Evolutionary conservation across 495 filamentous ascomycete species (phyloP).

Genomic region (Aspergillus hancockii): DNA sequence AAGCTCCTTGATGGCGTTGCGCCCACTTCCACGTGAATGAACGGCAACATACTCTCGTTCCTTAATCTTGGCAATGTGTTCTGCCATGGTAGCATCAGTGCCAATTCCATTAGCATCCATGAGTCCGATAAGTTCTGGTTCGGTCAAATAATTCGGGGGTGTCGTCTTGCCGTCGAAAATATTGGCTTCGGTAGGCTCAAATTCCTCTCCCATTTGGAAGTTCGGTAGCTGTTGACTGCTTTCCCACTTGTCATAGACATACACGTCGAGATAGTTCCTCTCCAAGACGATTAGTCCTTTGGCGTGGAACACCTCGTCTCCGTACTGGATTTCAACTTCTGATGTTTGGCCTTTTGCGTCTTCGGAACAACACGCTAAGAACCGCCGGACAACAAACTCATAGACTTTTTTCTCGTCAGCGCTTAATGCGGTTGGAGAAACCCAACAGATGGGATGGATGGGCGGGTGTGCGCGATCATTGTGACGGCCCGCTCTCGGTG

Average conservation of each 20-base stretch:
- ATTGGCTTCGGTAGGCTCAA: conserved; percentile 86
- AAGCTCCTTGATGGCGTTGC: conserved; percentile 73
- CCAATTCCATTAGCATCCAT: conserved; percentile 99
- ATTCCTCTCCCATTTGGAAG: conserved; percentile 75
- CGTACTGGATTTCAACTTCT: conserved; percentile 82
- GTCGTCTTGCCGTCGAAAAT: conserved; percentile 86
- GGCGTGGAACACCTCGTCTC: conserved; percentile 77
- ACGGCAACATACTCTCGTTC: conserved; percentile 79
- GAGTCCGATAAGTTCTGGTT: conserved; percentile 93
- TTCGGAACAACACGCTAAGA: conserved; percentile 94
- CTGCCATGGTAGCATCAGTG: conserved; percentile 98
- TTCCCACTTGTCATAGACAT: conserved; percentile 93
- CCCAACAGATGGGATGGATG: conserved; percentile 89
- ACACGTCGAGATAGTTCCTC: conserved; percentile 92
- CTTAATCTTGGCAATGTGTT: conserved; percentile 95
- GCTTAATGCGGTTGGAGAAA: conserved; percentile 58
- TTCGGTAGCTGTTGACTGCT: conserved; percentile 79
- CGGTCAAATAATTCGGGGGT: conserved; percentile 83
- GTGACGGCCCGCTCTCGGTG: conserved; percentile 77
- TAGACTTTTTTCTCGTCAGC: conserved; percentile 76
- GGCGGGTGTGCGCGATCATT: conserved; percentile 97
- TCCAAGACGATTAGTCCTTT: conserved; percentile 84
- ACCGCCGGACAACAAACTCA: conserved; percentile 91
- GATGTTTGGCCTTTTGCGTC: conserved; percentile 85
- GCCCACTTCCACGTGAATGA: conserved; percentile 53